Evolutionary conservation across 2,329 filamentous ascomycete genomes (phyloP).

Genomic region (Paraconiothyrium sp.): DNA sequence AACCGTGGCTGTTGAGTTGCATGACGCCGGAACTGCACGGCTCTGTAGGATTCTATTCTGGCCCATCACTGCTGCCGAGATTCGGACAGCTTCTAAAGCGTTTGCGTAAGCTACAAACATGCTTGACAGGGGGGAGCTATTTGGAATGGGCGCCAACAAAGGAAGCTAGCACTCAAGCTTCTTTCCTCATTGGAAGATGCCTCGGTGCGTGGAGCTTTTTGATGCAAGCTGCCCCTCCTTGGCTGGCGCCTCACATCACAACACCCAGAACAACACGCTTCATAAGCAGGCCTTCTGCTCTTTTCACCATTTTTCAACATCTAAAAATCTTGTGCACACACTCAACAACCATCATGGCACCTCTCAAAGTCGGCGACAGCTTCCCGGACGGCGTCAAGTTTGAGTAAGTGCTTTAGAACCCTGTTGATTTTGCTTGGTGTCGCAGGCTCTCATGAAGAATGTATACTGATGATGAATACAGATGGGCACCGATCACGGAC

Average conservation of each 20-base stretch:
- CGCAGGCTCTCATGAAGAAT: not conserved
- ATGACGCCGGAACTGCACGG: conserved; percentile 6
- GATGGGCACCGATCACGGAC: conserved; percentile 82
- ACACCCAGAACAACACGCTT: not conserved
- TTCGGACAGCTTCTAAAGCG: not conserved
- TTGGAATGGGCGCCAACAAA: conserved; percentile 7
- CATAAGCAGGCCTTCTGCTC: not conserved
- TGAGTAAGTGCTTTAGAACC: conserved; percentile 60
- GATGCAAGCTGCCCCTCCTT: conserved; percentile 22
- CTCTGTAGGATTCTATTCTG: not conserved
- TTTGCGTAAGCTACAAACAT: not conserved
- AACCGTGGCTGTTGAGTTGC: not conserved
- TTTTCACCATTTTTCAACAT: not conserved
- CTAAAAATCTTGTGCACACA: conserved; percentile 6
- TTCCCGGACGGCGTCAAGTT: conserved; percentile 86
- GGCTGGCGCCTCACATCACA: not conserved
- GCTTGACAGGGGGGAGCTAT: conserved; percentile 1
- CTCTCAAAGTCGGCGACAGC: conserved; percentile 80
- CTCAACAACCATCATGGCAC: conserved; percentile 61
- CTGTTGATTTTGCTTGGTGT: not conserved
- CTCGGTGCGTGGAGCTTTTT: conserved; percentile 20
- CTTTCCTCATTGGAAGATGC: conserved; percentile 9
- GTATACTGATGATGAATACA: conserved; percentile 39
- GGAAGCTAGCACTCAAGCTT: conserved; percentile 1
- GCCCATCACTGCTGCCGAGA: not conserved